A percentile compares a stretch with the other conserved stretches of the same genome.
phyloP scores from a whole-genome alignment of 1,284 basidiomycete species.

The Fomitopsis betulina region DNA sequence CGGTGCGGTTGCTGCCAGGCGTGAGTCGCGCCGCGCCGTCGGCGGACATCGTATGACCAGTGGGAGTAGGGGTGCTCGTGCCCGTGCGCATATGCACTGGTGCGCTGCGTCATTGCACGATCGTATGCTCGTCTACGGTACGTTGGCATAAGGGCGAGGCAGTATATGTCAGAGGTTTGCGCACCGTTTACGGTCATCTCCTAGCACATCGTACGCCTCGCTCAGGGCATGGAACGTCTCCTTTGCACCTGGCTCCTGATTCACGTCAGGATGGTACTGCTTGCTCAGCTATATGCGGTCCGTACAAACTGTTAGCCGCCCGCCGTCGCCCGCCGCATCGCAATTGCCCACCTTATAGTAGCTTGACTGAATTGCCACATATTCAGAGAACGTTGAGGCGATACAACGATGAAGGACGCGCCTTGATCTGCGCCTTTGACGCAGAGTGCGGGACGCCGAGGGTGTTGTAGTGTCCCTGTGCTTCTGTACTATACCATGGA shows the following conservation, averaged over 20 bases:
- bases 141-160: neutral
- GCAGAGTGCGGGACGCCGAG: constrained; percentile 38
- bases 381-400: neutral
- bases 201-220: constrained; percentile 43
- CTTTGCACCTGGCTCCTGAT: constrained; percentile 34
- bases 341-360: constrained; percentile 38
- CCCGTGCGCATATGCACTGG: constrained; percentile 3
- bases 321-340: neutral
- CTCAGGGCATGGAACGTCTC: constrained; percentile 42
- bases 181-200: constrained; percentile 43
- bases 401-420: constrained; percentile 10
- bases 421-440: constrained; percentile 45
- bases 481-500: neutral
- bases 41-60: constrained; percentile 20
- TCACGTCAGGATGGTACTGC: constrained; percentile 43
- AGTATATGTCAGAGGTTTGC: constrained; percentile 5
- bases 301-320: constrained; percentile 4
- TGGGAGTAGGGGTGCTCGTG: constrained; percentile 15
- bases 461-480: constrained; percentile 35
- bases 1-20: constrained; percentile 33
- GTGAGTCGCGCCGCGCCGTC: constrained; percentile 33
- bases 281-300: constrained; percentile 40
- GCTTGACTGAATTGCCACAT: constrained; percentile 29
- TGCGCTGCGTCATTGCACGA: constrained; percentile 19
- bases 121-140: constrained; percentile 32